These are phyloP conservation scores for Xerocomus brunneocitrinus DNA, from an alignment of 768 basidiomycete species.

Conservation along the genomic window DNA sequence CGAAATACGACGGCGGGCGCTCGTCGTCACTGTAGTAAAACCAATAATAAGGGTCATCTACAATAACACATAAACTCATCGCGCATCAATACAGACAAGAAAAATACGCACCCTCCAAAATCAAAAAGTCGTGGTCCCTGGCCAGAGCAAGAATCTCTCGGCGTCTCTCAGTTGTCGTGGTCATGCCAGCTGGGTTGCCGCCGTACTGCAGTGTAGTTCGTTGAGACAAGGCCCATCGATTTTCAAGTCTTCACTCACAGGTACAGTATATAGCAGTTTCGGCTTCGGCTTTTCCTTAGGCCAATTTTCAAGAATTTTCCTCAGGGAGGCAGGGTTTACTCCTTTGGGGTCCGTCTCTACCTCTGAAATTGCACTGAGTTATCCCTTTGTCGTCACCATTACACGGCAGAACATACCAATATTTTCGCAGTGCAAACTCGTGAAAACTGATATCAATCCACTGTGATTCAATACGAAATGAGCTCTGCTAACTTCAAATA, in stretches of 20 bases:
- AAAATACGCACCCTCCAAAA: conserved; percentile 59
- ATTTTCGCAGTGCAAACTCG: conserved; percentile 44
- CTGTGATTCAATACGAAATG: conserved; percentile 27
- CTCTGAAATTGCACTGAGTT: neutral
- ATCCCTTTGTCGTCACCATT: too few relatives aligned
- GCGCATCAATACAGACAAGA: neutral
- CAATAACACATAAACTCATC: neutral
- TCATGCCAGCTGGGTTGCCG: conserved; percentile 77
- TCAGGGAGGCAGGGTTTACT: neutral
- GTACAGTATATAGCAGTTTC: neutral
- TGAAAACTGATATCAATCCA: conserved; percentile 46
- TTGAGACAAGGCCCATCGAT: neutral
- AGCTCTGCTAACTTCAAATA: neutral
- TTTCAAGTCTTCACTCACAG: conserved; percentile 32
- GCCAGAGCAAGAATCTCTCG: conserved; percentile 46
- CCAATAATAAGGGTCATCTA: conserved; percentile 68
- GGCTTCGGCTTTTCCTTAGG: neutral
- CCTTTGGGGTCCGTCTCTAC: neutral
- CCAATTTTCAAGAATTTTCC: neutral
- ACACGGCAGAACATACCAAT: conserved; percentile 38
- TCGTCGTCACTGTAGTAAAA: conserved; percentile 59
- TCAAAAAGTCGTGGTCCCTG: conserved; percentile 64
- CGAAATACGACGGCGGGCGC: conserved; percentile 70
- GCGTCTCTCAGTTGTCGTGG: conserved; percentile 57
- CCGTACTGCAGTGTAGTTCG: conserved; percentile 47